A percentile compares a stretch with the other conserved stretches of the same genome.
Evolutionary conservation across 768 basidiomycete species (phyloP).

Genomic region (Mycena chlorophos): DNA sequence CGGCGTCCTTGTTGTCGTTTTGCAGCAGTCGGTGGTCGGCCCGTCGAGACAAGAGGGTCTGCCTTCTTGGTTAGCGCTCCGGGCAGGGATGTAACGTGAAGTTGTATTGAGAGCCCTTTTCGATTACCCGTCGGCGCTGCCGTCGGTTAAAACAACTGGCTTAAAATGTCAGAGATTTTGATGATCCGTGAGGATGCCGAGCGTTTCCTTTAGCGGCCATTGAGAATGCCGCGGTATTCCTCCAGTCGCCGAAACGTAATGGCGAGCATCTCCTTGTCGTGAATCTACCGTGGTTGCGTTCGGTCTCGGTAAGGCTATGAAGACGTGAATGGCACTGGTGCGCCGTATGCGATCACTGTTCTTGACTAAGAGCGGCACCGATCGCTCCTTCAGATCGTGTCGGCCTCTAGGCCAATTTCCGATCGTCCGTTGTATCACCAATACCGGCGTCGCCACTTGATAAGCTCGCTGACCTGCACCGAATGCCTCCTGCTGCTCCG

Average conservation of each 20-base stretch:
- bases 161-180: slow-evolving; percentile 16
- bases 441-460: background rate
- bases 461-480: background rate
- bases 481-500: background rate
- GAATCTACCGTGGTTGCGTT: slow-evolving; percentile 49
- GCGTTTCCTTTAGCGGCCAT: background rate
- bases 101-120: background rate
- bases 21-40: background rate
- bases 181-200: slow-evolving; percentile 15
- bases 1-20: background rate
- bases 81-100: slow-evolving; percentile 5
- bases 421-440: background rate
- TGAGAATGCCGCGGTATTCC: slow-evolving; percentile 23
- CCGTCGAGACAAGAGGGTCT: background rate
- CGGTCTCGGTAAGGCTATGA: slow-evolving; percentile 29
- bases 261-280: slow-evolving; percentile 50
- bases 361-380: slow-evolving; percentile 29
- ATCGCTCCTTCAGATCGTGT: slow-evolving; percentile 25
- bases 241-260: slow-evolving; percentile 40
- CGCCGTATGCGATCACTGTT: slow-evolving; percentile 26
- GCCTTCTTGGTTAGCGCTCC: background rate
- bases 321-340: slow-evolving; percentile 42
- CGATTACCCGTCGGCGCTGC: background rate
- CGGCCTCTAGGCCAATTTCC: slow-evolving; percentile 25
- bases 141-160: slow-evolving; percentile 5